Evolutionary conservation across 192 early-diverging fungal genomes (phyloP).

Genomic region (Jimgerdemannia flammicorona): DNA sequence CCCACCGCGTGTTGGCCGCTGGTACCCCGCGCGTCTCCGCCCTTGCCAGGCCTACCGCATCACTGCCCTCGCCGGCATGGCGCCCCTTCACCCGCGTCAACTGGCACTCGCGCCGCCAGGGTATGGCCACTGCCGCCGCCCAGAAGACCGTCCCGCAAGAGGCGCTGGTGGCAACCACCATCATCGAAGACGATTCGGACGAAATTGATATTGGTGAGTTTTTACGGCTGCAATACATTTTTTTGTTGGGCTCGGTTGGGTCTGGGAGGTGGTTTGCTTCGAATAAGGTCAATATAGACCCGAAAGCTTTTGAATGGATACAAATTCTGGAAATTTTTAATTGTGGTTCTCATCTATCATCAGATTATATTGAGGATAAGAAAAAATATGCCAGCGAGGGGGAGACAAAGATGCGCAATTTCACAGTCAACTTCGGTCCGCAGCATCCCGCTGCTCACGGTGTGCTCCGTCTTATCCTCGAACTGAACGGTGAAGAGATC

Average conservation of each 20-base stretch:
- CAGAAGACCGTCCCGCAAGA: conserved; percentile 3
- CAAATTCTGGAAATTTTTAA: too few relatives aligned
- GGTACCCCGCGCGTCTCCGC: conserved; percentile 12
- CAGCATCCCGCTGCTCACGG: conserved; percentile 98
- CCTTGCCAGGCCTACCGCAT: background rate
- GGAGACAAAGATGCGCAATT: conserved; percentile 55
- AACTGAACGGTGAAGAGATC: conserved; percentile 90
- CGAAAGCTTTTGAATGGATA: too few relatives aligned
- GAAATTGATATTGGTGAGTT: conserved; percentile 19
- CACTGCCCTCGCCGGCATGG: background rate
- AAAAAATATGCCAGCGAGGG: conserved; percentile 38
- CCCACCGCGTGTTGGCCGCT: conserved; percentile 17
- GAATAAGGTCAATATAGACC: too few relatives aligned
- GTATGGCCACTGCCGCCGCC: conserved; percentile 24
- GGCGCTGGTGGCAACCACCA: conserved; percentile 24
- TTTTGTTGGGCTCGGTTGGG: too few relatives aligned
- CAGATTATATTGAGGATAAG: too few relatives aligned
- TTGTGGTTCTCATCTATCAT: too few relatives aligned
- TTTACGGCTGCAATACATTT: background rate
- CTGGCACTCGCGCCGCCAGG: conserved; percentile 16
- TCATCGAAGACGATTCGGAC: conserved; percentile 16
- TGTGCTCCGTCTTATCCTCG: conserved; percentile 73
- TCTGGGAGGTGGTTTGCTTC: too few relatives aligned
- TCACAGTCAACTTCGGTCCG: conserved; percentile 99
- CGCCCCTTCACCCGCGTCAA: conserved; percentile 7